Evolutionary conservation across 768 basidiomycete genomes (phyloP), one percentile per base, ranked within the genome.

Genomic region (Kwoniella pini): DNA sequence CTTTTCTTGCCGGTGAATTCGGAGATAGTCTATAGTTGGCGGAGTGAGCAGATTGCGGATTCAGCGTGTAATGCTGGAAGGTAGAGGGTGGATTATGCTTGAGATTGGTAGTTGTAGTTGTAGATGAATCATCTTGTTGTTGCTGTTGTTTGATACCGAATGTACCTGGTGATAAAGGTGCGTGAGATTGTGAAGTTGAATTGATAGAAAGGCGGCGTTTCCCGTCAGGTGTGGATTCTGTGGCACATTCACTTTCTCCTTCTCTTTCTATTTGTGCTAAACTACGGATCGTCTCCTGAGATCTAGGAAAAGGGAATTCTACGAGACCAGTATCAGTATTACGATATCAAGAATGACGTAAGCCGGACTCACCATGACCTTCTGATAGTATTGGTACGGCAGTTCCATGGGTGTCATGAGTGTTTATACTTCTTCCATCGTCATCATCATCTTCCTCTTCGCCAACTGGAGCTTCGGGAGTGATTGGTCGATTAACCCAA

Each of bases 131-230:
- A 31, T 38, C n/a, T n/a, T n/a, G 7, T 5, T 36, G 24, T 7
- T 36, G 33, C 7, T 36, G 7, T 7, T 36, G 7, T 38, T 24
- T 38, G 28, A 62, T 56, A 13, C 63, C 63, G 36, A 64, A 64
- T 54, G 63, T 64, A 51, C 62, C 54, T 27, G 63, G 63, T 55
- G 63, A 64, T 7, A 58, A 30, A 30, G 57, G 57, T 50, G 60
- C 52, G 49, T 33, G 52, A 44, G 54, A n/a, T n/a, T n/a, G n/a
- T n/a, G n/a, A n/a, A n/a, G n/a, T n/a, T n/a, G n/a, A n/a, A n/a
- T n/a, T n/a, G n/a, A n/a, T 27, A 42, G 52, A 28, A 30, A 22
- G 45, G 40, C 60, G 62, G 57, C 62, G 62, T 59, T 64, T 64
- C 40, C 55, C 55, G 44, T 58, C 52, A 42, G 56, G 56, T 26